Evolutionary conservation across 2,329 filamentous ascomycete genomes (phyloP), one percentile per base, ranked within the genome.

Genomic region (Pestalotiopsis sp.): DNA sequence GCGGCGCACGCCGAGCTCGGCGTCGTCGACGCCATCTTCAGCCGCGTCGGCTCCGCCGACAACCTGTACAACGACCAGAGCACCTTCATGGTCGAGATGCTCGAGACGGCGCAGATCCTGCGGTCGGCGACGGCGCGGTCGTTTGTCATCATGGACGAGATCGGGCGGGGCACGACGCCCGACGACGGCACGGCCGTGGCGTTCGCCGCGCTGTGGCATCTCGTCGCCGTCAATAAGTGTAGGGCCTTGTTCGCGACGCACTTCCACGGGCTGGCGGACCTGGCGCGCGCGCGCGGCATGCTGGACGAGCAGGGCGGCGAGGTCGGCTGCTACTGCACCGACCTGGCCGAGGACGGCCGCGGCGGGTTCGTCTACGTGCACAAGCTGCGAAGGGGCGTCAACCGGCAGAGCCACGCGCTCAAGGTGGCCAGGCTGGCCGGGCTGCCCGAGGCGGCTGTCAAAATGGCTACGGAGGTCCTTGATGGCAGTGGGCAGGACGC

Each of bases 1-100:
- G 96, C 96, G 0, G 88, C 91, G 27, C 93, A 94, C 78, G 95
- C 94, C 3, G 90, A 94, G 74, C 86, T 99, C 31, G 95, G 95
- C 1, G 85, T 99, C 58, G 94, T 98, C n/a, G 96, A 99, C 81
- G 94, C 95, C 75, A 92, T 99, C 67, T 98, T 97, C 83, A 96
- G 92, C 77, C 93, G 96, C 77, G 92, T 97, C 25, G 96, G 96
- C 1, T 97, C 94, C 1, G 96, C 95, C 1, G 97, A 99, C 79
- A 95, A 97, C 78, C 85, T 99, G n/a, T 98, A 93, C 82, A 89
- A 90, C 65, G 93, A 97, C 82, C 95, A 98, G 80, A 97, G 94
- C 66, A 99, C 97, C 0, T 99, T 99, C 81, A 98, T 99, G 96
- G 94, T 98, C 1, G 96, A 99, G 82, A 99, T 99, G 96, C 87